Evolutionary conservation across 805 yeast species (phyloP), one percentile per base, ranked within the genome.

Genomic region (Saccharomycopsis sp.): DNA sequence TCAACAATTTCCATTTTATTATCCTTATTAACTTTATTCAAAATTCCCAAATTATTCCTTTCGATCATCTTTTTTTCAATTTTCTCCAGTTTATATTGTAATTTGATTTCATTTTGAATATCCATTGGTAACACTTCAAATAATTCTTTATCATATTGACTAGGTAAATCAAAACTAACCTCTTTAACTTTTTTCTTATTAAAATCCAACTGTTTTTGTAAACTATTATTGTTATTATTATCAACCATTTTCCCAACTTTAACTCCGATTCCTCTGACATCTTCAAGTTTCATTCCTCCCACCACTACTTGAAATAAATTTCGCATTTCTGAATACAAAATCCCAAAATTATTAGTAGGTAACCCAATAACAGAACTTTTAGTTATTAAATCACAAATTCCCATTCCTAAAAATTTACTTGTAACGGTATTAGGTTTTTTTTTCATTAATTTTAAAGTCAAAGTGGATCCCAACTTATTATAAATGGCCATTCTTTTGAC

Each of bases 331-430:
- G 76, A 65, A 0, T 76, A 70, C 6, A 85, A 55, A n/a, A 73
- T 52, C 1, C 85, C 84, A 50, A 65, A 49, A 40, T 74, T 79
- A 50, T 72, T 64, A 1, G 87, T 74, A 2, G 79, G 67, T 1
- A 72, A 55, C 0, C 87, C 86, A 12, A 89, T 52, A 26, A 64
- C 64, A 2, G 79, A 61, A 9, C 79, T 64, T 49, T 75, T 76
- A 32, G 77, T 73, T 10, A 69, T 59, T 26, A 78, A 62, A 37
- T 78, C 85, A 57, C 95, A 85, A 12, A 55, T 55, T 0, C 98
- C 97, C 75, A 81, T 74, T 0, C 98, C 98, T 52, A 92, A 48
- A 56, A 63, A 79, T 53, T 89, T 92, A 1, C 81, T 70, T 0
- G 96, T 84, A 15, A 74, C 74, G 2, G 79, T 55, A 0, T 94